These are phyloP conservation scores for Panellus pusillus DNA, from an alignment of 768 basidiomycete genomes.

Conservation along the genomic window DNA sequence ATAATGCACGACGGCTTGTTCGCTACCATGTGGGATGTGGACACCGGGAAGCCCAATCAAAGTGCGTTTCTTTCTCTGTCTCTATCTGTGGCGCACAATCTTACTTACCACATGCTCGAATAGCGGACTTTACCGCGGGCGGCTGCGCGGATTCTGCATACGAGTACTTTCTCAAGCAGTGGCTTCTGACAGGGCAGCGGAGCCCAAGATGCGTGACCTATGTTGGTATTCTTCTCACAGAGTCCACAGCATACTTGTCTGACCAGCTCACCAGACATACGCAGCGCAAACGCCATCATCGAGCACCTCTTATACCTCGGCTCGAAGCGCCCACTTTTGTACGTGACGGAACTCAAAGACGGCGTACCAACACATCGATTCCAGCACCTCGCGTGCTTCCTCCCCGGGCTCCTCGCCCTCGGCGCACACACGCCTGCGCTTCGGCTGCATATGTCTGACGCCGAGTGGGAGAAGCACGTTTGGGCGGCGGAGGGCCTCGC, in stretches of 20 bases:
- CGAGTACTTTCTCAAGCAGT: constrained; percentile 72
- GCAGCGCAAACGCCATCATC: constrained; percentile 49
- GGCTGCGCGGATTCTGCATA: constrained; percentile 65
- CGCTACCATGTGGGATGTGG: constrained; percentile 14
- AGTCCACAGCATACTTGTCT: constrained; percentile 30
- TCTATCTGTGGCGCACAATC: background rate
- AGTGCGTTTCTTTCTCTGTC: background rate
- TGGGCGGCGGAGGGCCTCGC: constrained; percentile 50
- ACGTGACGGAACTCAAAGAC: constrained; percentile 47
- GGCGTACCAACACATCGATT: constrained; percentile 43
- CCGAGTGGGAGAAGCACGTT: constrained; percentile 34
- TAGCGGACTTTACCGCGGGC: constrained; percentile 50
- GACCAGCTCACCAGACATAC: constrained; percentile 40
- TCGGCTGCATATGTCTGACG: constrained; percentile 23
- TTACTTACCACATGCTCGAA: no score
- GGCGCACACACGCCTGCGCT: constrained; percentile 45
- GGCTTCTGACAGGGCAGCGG: constrained; percentile 57
- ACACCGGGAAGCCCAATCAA: constrained; percentile 6
- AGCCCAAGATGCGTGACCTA: constrained; percentile 51
- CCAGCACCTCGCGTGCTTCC: constrained; percentile 66
- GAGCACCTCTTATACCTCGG: constrained; percentile 56
- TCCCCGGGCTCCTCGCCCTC: constrained; percentile 61
- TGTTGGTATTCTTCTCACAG: constrained; percentile 48
- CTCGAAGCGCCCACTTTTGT: constrained; percentile 53
- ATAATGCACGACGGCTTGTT: constrained; percentile 20